Evolutionary conservation across 1,284 basidiomycete genomes (phyloP), one percentile per base, ranked within the genome.

Genomic region (Leucoagaricus sp.): DNA sequence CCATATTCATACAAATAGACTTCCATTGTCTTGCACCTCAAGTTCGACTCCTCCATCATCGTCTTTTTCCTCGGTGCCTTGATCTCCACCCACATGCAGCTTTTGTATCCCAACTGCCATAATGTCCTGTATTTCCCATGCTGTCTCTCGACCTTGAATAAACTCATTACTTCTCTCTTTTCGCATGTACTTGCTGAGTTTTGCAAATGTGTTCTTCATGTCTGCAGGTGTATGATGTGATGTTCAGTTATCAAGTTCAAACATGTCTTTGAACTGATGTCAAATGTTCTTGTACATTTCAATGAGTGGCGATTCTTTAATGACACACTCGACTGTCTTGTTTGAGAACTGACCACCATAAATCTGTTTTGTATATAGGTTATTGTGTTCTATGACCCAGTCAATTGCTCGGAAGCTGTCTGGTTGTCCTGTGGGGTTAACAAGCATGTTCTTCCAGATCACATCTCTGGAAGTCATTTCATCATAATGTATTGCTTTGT

Each of bases 241-340:
- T 13, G 67, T 72, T 17, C 57, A 61, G 25, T 68, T 53, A 6
- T 61, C 59, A 2, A 73, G 53, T 21, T 59, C 58, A 44, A 72
- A 70, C 55, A 64, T 67, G 9, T 64, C 53, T 59, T 73, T 67
- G 46, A 75, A 47, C 19, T 68, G 61, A 7, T 50, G 49, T 0
- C 60, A 58, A 19, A 57, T 57, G 19, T 59, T 61, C 21, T 65
- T 63, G 59, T 67, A 74, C 3, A 67, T 60, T 49, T 69, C 63
- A 21, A 73, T 66, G 0, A 73, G 58, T 7, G 65, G 59, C 12
- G 72, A 74, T 52, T 73, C 67, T n/a, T 61, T 60, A 9, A 72
- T 60, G 25, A 73, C 69, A 0, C 60, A 51, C n/a, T 64, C 58
- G 34, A 64, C 64, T 29, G 60, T 66, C 29, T 65, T 60, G 44